Conservation (phyloP, 2,329 filamentous ascomycete species). For the Cytospora piceicola region DNA sequence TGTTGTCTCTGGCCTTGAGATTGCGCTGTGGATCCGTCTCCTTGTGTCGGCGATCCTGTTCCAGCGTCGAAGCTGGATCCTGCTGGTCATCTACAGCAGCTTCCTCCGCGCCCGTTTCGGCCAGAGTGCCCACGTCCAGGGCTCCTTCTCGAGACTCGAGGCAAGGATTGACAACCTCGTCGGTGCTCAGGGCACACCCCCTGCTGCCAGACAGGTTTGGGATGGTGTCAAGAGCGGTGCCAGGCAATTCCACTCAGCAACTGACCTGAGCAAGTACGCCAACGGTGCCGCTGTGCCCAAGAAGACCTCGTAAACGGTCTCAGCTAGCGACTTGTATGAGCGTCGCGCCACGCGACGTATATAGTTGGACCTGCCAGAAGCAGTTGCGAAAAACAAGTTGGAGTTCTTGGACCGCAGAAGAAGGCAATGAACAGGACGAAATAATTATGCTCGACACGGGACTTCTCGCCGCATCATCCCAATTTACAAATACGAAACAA, state of each 20-base stretch:
- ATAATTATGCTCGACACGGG: background rate
- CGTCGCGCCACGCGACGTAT: background rate
- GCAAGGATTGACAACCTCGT: conserved; percentile 80
- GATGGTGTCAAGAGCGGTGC: conserved; percentile 73
- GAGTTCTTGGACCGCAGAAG: background rate
- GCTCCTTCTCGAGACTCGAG: conserved; percentile 72
- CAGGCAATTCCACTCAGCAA: conserved; percentile 76
- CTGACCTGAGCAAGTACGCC: conserved; percentile 76
- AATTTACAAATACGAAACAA: background rate
- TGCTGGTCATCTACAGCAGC: conserved; percentile 81
- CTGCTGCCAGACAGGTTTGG: conserved; percentile 79
- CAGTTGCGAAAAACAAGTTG: background rate
- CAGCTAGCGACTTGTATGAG: background rate
- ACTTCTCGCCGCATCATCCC: background rate
- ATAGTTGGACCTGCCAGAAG: background rate
- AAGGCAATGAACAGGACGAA: background rate
- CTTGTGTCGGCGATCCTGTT: conserved; percentile 82
- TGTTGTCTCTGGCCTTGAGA: conserved; percentile 85
- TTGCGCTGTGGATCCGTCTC: conserved; percentile 83
- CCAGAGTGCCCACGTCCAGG: conserved; percentile 93
- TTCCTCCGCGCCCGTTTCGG: conserved; percentile 90
- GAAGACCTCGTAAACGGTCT: conserved; percentile 60
- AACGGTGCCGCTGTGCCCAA: conserved; percentile 62
- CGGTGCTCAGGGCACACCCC: conserved; percentile 85
- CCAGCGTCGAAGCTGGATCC: conserved; percentile 87